Conservation (phyloP, 345 rosid species). For the Excoecaria agallocha region DNA sequence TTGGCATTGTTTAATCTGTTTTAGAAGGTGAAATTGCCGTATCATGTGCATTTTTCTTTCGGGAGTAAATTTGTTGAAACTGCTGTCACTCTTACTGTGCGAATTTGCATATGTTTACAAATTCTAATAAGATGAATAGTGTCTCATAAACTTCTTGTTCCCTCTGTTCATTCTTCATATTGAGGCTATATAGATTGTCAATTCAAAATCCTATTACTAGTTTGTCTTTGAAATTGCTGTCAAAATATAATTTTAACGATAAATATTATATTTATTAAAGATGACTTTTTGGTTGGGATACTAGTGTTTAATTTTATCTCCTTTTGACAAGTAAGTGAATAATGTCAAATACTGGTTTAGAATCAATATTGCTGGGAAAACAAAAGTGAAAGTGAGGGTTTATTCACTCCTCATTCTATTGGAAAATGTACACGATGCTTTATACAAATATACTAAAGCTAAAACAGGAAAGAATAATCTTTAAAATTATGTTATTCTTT, state of each 20-base stretch:
- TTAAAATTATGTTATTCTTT: too few relatives aligned
- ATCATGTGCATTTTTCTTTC: background rate
- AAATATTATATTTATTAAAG: too few relatives aligned
- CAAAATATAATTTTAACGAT: too few relatives aligned
- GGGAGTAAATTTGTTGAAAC: background rate
- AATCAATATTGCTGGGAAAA: background rate
- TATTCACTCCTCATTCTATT: too few relatives aligned
- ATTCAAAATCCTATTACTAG: background rate
- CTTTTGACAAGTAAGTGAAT: constrained; percentile 1
- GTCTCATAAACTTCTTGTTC: too few relatives aligned
- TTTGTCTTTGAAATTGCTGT: background rate
- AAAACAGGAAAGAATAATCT: too few relatives aligned
- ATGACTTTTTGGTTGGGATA: too few relatives aligned
- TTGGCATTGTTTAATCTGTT: background rate
- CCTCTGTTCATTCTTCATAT: background rate
- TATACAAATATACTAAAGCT: too few relatives aligned
- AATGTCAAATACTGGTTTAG: background rate
- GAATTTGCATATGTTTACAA: background rate
- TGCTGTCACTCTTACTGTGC: background rate
- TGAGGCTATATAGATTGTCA: background rate
- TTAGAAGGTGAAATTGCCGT: background rate
- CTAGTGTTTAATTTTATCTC: too few relatives aligned
- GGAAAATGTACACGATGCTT: too few relatives aligned
- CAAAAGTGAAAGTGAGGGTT: too few relatives aligned
- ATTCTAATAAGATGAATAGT: too few relatives aligned